Evolutionary conservation across 352 stramenopile species (phyloP), one percentile per base, ranked within the genome.

Genomic region (Pythium chondricola): DNA sequence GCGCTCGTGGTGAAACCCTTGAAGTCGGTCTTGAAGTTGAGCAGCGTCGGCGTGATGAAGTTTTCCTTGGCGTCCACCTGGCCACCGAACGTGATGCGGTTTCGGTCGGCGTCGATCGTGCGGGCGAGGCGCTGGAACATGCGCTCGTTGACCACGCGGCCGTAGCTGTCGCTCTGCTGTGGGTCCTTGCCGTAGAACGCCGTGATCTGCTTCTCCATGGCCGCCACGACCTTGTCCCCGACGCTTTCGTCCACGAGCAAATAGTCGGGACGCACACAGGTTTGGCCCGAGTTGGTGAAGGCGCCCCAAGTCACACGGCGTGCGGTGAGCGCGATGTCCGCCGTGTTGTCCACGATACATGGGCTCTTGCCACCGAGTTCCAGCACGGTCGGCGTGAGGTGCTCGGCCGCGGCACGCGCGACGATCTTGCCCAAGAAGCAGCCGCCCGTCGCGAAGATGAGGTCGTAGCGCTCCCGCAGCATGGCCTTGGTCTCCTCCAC

Each of bases 321-420:
- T 1, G 81, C 83, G n/a, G 88, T 56, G 3, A 92, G 30, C 11
- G 61, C 55, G 9, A 85, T 22, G 29, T 88, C 65, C 1, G 67
- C 57, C 21, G 70, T 74, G 16, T 50, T 51, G 43, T 96, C 85
- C 24, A 97, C 65, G 41, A 96, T 89, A n/a, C 67, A 72, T 1
- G 93, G 93, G 10, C 69, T 85, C 69, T 98, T 97, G 38, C 96
- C 96, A 48, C 96, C 95, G 1, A 99, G 64, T 59, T 99, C 96
- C 20, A 99, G 63, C n/a, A 97, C 67, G 14, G 79, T 84, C 2
- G 96, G 96, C 9, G 96, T 98, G n/a, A 99, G 58, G 38, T 85
- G 74, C 61, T 97, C 85, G 11, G 95, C 94, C 0, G 95, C 93
- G 0, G 90, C 88, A n/a, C 67, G 60, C 16, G 89, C 82, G 16